phyloP scores from a whole-genome alignment of 805 yeast genomes.

The Gaillardinia entomophila region DNA sequence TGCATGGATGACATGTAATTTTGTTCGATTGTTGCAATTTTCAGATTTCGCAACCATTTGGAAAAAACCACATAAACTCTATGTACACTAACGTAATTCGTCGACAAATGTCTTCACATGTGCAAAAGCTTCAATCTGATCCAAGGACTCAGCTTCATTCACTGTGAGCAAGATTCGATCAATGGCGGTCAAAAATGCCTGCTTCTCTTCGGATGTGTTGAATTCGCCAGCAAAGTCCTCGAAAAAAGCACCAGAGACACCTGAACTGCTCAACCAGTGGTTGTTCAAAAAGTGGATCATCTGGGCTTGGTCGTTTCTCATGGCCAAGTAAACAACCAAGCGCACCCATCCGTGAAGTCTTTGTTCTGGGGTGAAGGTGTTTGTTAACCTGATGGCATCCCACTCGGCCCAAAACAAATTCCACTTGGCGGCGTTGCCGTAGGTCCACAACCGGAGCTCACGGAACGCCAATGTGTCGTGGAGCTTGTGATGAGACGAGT shows the following conservation, averaged over 20 bases:
- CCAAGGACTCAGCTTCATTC: conserved; percentile 2
- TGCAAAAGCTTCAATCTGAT: conserved; percentile 1
- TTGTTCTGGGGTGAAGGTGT: conserved; percentile 1
- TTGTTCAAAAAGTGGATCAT: conserved; percentile 20
- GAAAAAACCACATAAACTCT: no score
- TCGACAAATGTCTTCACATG: conserved; percentile 6
- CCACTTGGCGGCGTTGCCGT: conserved; percentile 37
- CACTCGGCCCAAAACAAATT: conserved; percentile 33
- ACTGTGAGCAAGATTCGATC: conserved; percentile 11
- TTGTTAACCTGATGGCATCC: conserved; percentile 17
- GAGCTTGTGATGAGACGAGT: no score
- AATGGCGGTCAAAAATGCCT: conserved; percentile 18
- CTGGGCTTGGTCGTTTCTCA: conserved; percentile 19
- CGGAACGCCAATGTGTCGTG: conserved; percentile 19
- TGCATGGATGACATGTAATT: no score
- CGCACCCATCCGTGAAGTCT: conserved; percentile 22
- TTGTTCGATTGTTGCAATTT: no score
- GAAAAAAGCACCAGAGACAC: conserved; percentile 19
- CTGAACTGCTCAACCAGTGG: conserved; percentile 21
- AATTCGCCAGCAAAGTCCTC: conserved; percentile 13
- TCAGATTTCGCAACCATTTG: no score
- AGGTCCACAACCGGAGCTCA: conserved; percentile 29
- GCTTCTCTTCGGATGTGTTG: conserved; percentile 14
- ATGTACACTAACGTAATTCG: neutral
- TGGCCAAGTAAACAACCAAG: conserved; percentile 26